phyloP scores from a whole-genome alignment of 2,329 filamentous ascomycete species.

The Pseudogymnoascus sp. region DNA sequence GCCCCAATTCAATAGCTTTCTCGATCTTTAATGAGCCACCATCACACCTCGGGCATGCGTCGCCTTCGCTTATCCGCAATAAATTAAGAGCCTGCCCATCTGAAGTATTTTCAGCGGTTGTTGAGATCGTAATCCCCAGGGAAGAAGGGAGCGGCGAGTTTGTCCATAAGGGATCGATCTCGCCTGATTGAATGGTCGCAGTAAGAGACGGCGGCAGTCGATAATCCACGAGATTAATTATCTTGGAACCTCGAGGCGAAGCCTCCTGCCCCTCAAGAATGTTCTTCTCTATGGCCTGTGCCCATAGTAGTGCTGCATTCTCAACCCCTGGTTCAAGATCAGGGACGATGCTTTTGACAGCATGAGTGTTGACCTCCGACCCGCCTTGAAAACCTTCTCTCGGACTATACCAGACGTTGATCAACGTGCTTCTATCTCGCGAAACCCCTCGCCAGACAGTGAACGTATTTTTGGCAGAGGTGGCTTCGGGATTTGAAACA shows the following conservation, averaged over 20 bases:
- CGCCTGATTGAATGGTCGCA: slow-evolving; percentile 10
- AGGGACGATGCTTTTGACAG: slow-evolving; percentile 56
- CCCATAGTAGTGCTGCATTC: slow-evolving; percentile 46
- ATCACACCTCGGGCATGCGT: slow-evolving; percentile 63
- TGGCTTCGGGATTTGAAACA: neutral
- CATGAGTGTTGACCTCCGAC: slow-evolving; percentile 46
- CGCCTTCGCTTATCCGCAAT: slow-evolving; percentile 55
- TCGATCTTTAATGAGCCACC: slow-evolving; percentile 54
- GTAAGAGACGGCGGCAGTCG: slow-evolving; percentile 21
- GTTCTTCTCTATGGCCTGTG: neutral
- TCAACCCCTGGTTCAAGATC: slow-evolving; percentile 65
- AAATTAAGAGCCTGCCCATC: slow-evolving; percentile 47
- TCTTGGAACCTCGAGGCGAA: slow-evolving; percentile 9
- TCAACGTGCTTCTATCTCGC: slow-evolving; percentile 55
- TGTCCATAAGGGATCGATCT: slow-evolving; percentile 18
- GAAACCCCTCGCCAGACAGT: slow-evolving; percentile 55
- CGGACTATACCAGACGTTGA: slow-evolving; percentile 51
- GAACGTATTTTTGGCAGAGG: slow-evolving; percentile 15
- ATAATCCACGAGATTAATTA: slow-evolving; percentile 33
- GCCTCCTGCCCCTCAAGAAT: neutral
- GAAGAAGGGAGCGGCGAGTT: neutral
- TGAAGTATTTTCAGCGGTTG: slow-evolving; percentile 26
- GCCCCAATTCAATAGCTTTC: slow-evolving; percentile 79
- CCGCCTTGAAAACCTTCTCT: slow-evolving; percentile 13
- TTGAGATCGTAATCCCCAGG: slow-evolving; percentile 14